Conservation (phyloP, 1,284 basidiomycete species). For the Polyporus tsugae region DNA sequence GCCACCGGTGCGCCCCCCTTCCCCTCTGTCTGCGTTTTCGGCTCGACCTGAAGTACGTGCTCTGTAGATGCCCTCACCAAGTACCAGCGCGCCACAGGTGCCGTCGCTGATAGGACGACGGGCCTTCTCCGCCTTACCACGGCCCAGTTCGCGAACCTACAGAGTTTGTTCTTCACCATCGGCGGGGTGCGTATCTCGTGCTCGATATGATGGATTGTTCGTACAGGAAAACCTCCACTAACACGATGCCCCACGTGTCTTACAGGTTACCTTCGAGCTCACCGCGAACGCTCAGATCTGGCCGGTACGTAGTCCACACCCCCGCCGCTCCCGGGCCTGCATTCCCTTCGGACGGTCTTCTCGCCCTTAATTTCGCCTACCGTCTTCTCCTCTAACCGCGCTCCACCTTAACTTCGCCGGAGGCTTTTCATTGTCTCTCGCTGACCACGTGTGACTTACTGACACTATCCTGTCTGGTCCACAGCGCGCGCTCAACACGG, state of each 20-base stretch:
- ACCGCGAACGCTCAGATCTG: conserved; percentile 60
- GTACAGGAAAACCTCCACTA: background rate
- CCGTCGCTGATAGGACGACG: conserved; percentile 44
- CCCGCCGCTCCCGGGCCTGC: conserved; percentile 17
- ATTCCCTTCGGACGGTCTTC: background rate
- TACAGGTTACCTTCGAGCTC: conserved; percentile 47
- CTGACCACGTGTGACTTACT: background rate
- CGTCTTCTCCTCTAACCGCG: background rate
- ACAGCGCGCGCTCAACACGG: conserved; percentile 47
- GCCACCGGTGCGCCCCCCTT: conserved; percentile 39
- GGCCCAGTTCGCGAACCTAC: conserved; percentile 47
- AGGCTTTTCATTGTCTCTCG: background rate
- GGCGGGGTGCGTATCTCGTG: conserved; percentile 42
- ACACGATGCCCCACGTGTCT: conserved; percentile 8
- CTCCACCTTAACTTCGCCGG: background rate
- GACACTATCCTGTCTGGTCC: background rate
- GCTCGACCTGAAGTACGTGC: background rate
- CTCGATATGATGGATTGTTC: background rate
- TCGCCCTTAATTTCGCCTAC: background rate
- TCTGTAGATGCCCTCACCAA: conserved; percentile 41
- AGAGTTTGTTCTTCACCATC: conserved; percentile 53
- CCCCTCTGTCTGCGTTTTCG: background rate
- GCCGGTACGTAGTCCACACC: conserved; percentile 45
- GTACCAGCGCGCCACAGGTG: conserved; percentile 50
- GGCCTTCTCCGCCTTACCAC: conserved; percentile 50